Base-by-base conservation (phyloP, 768 basidiomycete species). In the Tylopilus plumbeoviolaceoides region DNA sequence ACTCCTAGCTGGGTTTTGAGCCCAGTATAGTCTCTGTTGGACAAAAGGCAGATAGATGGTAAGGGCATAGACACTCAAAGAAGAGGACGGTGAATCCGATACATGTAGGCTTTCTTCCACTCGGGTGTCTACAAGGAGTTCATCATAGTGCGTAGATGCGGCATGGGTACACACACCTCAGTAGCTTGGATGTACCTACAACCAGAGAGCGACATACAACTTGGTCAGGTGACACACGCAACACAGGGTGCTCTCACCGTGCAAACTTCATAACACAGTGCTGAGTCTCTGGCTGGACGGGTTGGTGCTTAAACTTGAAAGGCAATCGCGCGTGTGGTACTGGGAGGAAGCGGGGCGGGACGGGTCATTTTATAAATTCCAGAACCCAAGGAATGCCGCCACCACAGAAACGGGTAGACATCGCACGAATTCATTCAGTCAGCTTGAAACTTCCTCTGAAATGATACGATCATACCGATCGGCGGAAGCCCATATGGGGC, bases 151-250 rank as follows among this genome's bases (percentile, higher is more conserved):
- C 48, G 33, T 7, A 25, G 18, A 47, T 9, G 28, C 15, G 10
- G n/a, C 8, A 27, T 3, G 14, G 14, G 33, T 31, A 36, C n/a
- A 52, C 64, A 43, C 55, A 81, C 87, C 75, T 85, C 84, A 1
- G 81, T 83, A 61, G 89, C 85, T 58, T 81, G 73, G n/a, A 89
- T 72, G 65, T 87, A 83, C 56, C 87, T 88, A 53, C 12, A n/a
- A 31, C 47, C 6, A 41, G 36, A 7, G 21, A 40, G 20, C 3
- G 39, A 44, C 15, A 38, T 30, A 17, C 3, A 9, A 2, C 28
- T 35, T 15, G n/a, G 31, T 61, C 30, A 51, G 46, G 50, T 30
- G 25, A 14, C 9, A 38, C 8, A 35, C n/a, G 1, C 20, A 23
- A 11, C 14, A 23, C 48, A 42, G 7, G 27, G 21, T 28, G 28